Evolutionary conservation across 2,329 filamentous ascomycete species (phyloP), one percentile per base, ranked within the genome.

Genomic region (Xylariaceae sp.): DNA sequence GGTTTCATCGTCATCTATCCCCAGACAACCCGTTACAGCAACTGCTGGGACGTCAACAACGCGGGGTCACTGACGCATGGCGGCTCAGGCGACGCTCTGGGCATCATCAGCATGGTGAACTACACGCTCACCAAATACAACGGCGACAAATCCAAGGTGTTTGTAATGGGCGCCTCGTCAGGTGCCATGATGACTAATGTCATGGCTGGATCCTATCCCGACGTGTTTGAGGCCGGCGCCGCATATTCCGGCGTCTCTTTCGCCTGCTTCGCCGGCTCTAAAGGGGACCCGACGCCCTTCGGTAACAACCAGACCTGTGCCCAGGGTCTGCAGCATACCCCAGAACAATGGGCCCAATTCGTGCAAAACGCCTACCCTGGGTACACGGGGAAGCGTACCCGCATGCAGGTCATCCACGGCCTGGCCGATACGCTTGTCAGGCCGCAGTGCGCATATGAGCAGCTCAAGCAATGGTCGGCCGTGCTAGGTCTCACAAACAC

Each of bases 391-490:
- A 49, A 58, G 3, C 69, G 72, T 19, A 73, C 74, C 1, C 65
- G 69, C 26, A 65, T 77, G 66, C 65, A 69, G 56, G 72, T 71
- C 9, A 75, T 65, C 57, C 74, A 76, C 40, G 74, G 74, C 14
- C 67, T 66, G 11, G 65, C 58, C n/a, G 75, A 76, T 49, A 61
- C 53, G 2, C 60, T 71, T 6, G 69, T 75, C 9, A 60, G 56
- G 12, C 62, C 65, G 17, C 58, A 65, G 6, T 72, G 71, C 50
- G 58, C 61, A 11, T 54, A 58, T 16, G 67, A 69, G 43, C 60
- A 64, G 23, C 61, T 69, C 19, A 69, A 71, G 54, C 66, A 69
- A 60, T 71, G 37, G 37, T 17, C n/a, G 7, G 37, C 37, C 19
- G 58, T 63, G 19, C 46, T 55, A 14, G 54, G 47, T 12, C 24